Base-by-base conservation (phyloP, 192 early-diverging fungal genomes). In the Chytriomyces hyalinus region DNA sequence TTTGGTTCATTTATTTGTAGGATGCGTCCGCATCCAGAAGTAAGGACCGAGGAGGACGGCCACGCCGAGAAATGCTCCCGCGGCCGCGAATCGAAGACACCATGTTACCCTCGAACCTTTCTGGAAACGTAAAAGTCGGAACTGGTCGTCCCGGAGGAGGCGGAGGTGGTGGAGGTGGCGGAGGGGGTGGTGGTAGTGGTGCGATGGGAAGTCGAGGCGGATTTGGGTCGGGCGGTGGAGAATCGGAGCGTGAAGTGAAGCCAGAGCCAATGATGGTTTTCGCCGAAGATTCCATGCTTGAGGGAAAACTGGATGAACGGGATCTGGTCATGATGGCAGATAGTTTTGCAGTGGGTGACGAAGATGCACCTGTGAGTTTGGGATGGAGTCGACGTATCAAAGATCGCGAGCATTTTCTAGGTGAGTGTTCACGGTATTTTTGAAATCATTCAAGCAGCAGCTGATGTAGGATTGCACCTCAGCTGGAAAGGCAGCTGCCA, bases 361-460 rank as follows among this genome's bases (percentile, higher is more conserved):
- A 71, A n/a, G 70, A 71, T 60, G 70, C 70, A 5, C 70, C 70
- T 15, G 36, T 71, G 20, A 59, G 50, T 71, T 44, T 71, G 5
- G 70, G 70, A 26, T 71, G 70, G 70, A 59, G 50, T 26, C 70
- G 70, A 11, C 17, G 57, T 9, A 51, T 71, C 70, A 51, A 44
- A 20, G 70, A 71, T 59, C 70, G 70, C 50, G 70, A 71, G 70
- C 70, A 71, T 59, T 71, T 71, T 43, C 22, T 71, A 49, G 70
- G 67, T 68, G 28, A 24, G 44, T 68, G 4, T 48, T 48, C n/a
- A 5, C 0, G n/a, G 3, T 36, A 36, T 36, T 2, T 36, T 36
- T 36, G 24, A 26, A 26, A 26, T 36, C 36, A 36, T 36, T 36
- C 4, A 2, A 36, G 4, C 4, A 3, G 36, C 4, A 4, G 36